phyloP scores from a whole-genome alignment of 257 asterid species.

The Solanum corneliomulleri region DNA sequence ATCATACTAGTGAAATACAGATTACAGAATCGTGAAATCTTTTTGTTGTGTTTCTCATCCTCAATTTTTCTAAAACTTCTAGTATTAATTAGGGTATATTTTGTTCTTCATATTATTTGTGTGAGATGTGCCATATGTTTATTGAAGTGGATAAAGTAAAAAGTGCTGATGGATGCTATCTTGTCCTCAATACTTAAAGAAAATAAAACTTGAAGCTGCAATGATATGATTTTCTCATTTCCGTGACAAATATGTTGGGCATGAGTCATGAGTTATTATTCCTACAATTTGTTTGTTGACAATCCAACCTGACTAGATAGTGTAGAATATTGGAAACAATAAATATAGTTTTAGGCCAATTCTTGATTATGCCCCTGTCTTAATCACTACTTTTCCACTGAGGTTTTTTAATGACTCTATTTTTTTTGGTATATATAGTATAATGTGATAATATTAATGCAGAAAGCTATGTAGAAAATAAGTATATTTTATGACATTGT shows the following conservation, averaged over 20 bases:
- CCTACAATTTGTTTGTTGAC: background rate
- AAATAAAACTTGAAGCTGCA: background rate
- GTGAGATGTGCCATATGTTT: no score
- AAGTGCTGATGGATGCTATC: background rate
- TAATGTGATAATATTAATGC: background rate
- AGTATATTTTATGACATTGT: background rate
- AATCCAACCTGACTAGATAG: background rate
- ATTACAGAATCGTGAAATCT: no score
- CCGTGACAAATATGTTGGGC: background rate
- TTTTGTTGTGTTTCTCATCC: no score
- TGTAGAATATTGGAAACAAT: background rate
- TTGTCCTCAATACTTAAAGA: background rate
- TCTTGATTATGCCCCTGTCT: background rate
- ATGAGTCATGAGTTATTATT: background rate
- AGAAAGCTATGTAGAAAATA: background rate
- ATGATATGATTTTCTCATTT: background rate
- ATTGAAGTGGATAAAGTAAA: background rate
- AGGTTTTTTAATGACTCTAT: background rate
- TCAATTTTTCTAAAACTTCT: no score
- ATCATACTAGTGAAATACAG: no score
- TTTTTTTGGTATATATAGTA: background rate
- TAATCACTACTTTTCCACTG: slow-evolving; percentile 2
- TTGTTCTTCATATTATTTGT: no score
- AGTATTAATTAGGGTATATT: no score
- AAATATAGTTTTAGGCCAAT: no score